Conservation (phyloP, 1,284 basidiomycete species). For the Sparassis latifolia region DNA sequence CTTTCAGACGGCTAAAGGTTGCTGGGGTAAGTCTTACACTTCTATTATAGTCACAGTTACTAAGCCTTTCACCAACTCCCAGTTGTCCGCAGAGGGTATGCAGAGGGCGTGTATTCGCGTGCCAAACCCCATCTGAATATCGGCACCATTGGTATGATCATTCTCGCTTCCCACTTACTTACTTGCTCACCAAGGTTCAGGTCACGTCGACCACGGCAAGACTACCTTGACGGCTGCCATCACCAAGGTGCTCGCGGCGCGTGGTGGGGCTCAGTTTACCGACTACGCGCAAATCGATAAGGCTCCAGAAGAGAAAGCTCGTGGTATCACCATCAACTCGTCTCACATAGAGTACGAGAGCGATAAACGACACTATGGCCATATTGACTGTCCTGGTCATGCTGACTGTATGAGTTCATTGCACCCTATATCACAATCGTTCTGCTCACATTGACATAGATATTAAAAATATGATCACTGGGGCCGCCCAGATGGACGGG, state of each 20-base stretch:
- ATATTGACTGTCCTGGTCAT: slow-evolving; percentile 98
- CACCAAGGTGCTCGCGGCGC: slow-evolving; percentile 87
- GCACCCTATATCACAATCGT: not conserved
- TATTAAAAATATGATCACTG: slow-evolving; percentile 99
- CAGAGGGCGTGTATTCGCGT: slow-evolving; percentile 78
- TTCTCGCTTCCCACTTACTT: slow-evolving; percentile 1
- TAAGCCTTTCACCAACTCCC: not conserved
- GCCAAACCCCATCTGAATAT: slow-evolving; percentile 96
- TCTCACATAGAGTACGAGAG: slow-evolving; percentile 99
- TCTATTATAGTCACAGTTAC: not conserved
- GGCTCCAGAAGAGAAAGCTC: slow-evolving; percentile 99
- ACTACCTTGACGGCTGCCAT: slow-evolving; percentile 98
- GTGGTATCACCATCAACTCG: slow-evolving; percentile 97
- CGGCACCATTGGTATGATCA: slow-evolving; percentile 76
- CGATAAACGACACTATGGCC: slow-evolving; percentile 88
- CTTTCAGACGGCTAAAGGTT: slow-evolving; percentile 17
- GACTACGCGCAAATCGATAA: slow-evolving; percentile 99
- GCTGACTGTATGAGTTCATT: slow-evolving; percentile 66
- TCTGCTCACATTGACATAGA: slow-evolving; percentile 36
- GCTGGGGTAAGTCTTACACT: slow-evolving; percentile 14
- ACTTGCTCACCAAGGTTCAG: slow-evolving; percentile 28
- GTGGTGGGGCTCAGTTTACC: slow-evolving; percentile 88
- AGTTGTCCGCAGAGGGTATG: slow-evolving; percentile 58
- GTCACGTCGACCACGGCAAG: slow-evolving; percentile 93
- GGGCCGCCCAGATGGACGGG: slow-evolving; percentile 98